Evolutionary conservation across 768 basidiomycete genomes (phyloP), one percentile per base, ranked within the genome.

Genomic region (Brasilioporus rufonigricans): DNA sequence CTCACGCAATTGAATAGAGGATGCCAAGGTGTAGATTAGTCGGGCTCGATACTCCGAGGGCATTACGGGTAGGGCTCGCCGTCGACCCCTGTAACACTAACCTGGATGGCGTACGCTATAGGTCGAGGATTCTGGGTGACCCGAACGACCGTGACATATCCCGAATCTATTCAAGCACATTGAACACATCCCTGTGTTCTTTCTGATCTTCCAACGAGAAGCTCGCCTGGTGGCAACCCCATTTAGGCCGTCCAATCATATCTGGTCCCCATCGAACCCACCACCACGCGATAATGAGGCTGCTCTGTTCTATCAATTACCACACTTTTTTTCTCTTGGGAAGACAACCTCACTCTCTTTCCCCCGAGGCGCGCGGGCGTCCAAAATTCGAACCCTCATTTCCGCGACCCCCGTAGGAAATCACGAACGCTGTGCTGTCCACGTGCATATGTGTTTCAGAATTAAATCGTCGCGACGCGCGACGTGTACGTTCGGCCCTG

Each of bases 401-500:
- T 49, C 58, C 31, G 48, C 36, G 47, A 46, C 55, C 33, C 19
- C 44, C 43, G 36, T 40, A 29, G 32, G 19, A 38, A n/a, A 53
- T 49, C 39, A 49, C 47, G 23, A 58, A 32, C 33, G 26, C 50
- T 40, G 33, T 48, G 43, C 21, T 9, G 26, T 32, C 29, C 39
- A 29, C 18, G 26, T 23, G 39, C 27, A 35, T 11, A 13, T 36
- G 16, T 54, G 52, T 60, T 59, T 59, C 58, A 59, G 36, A 46
- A 43, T 32, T 32, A 21, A 43, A 48, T 31, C 23, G 16, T 44
- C n/a, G 14, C 11, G 21, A 48, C 11, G 33, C 33, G 33, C 12
- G n/a, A n/a, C 33, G 12, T 33, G 33, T 33, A 33, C 33, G 12
- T 11, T 33, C 39, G 39, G 39, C 39, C 39, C 39, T 12, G 14